These are phyloP conservation scores for Cytospora schulzeri DNA, from an alignment of 2,329 filamentous ascomycete genomes.

Conservation along the genomic window DNA sequence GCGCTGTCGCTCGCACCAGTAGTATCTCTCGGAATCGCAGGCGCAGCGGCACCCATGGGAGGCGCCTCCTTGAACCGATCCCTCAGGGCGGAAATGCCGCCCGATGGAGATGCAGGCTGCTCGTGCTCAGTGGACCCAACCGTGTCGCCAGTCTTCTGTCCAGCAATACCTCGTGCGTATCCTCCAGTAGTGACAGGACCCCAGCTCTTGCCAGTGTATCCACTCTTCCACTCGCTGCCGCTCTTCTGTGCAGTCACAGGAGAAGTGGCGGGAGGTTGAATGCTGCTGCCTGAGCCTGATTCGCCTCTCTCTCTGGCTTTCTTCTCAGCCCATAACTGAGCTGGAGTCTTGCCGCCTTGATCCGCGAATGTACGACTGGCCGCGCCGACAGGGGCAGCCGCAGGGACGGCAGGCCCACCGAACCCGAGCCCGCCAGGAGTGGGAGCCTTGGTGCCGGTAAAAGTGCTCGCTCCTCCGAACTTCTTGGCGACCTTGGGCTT, in stretches of 20 bases:
- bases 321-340: constrained; percentile 96
- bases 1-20: constrained; percentile 46
- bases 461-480: constrained; percentile 72
- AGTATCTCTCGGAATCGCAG: constrained; percentile 37
- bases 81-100: constrained; percentile 72
- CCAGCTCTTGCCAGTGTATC: constrained; percentile 89
- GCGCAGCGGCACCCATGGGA: constrained; percentile 61
- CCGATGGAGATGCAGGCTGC: constrained; percentile 56
- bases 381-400: constrained; percentile 69
- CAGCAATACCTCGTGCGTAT: constrained; percentile 64
- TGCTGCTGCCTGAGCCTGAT: constrained; percentile 46
- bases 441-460: constrained; percentile 87
- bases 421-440: constrained; percentile 69
- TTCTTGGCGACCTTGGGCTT: constrained; percentile 95
- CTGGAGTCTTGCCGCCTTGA: constrained; percentile 91
- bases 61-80: constrained; percentile 81
- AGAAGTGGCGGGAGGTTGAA: constrained; percentile 48
- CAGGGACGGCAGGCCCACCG: constrained; percentile 60
- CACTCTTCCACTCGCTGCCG: constrained; percentile 85
- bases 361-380: constrained; percentile 95
- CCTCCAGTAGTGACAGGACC: constrained; percentile 75
- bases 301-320: constrained; percentile 78
- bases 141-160: constrained; percentile 65
- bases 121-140: constrained; percentile 50
- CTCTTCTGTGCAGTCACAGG: constrained; percentile 70